phyloP scores from a whole-genome alignment of 805 yeast species.

The Candida tibetensis region DNA sequence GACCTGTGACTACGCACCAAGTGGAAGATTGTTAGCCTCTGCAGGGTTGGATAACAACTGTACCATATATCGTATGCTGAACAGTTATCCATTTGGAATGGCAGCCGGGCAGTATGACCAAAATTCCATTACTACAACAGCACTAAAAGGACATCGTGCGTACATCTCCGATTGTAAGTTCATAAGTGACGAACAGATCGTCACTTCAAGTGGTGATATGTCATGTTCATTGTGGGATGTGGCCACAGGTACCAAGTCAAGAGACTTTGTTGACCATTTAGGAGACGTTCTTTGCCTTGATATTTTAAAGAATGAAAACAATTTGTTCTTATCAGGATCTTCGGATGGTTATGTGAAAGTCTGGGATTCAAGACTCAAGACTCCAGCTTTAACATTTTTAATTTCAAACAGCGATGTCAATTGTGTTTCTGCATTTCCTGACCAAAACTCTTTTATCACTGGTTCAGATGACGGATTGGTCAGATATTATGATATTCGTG shows the following conservation, averaged over 20 bases:
- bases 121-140: conserved; percentile 28
- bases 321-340: conserved; percentile 57
- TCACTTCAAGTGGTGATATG: conserved; percentile 83
- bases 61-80: conserved; percentile 48
- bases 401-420: conserved; percentile 66
- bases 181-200: conserved; percentile 49
- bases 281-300: conserved; percentile 64
- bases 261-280: conserved; percentile 61
- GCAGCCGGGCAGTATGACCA: neutral
- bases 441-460: conserved; percentile 64
- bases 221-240: conserved; percentile 81
- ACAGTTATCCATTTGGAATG: neutral
- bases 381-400: conserved; percentile 48
- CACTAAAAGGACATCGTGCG: conserved; percentile 78
- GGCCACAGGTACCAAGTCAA: conserved; percentile 49
- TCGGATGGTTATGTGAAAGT: conserved; percentile 62
- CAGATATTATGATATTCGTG: conserved; percentile 69
- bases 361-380: conserved; percentile 27
- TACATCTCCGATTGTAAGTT: conserved; percentile 77
- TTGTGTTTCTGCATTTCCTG: conserved; percentile 58
- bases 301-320: conserved; percentile 19
- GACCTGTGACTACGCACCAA: conserved; percentile 69
- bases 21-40: conserved; percentile 63
- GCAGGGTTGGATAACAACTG: conserved; percentile 84
- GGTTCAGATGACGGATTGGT: conserved; percentile 80